These are phyloP conservation scores for Phytophthora constricta DNA, from an alignment of 352 stramenopile species.

Conservation along the genomic window DNA sequence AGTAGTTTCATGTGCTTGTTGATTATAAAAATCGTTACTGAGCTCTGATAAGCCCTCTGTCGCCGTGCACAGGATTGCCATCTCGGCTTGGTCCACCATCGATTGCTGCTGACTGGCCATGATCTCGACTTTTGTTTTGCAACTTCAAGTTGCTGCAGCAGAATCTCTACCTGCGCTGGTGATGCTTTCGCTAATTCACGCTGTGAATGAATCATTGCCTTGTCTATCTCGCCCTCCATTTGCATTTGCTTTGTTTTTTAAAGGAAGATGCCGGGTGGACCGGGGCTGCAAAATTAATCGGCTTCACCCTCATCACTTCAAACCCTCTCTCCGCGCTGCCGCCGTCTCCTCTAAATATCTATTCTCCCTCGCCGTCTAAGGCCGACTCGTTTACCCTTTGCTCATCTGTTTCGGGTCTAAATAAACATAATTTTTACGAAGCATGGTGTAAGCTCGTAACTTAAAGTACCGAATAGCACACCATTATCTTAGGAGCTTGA, in stretches of 20 bases:
- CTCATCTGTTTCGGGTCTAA: no score
- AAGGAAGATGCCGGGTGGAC: background rate
- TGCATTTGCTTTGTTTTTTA: constrained; percentile 3
- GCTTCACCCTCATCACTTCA: no score
- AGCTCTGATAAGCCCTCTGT: constrained; percentile 4
- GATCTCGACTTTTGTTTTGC: background rate
- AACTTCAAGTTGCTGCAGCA: constrained; percentile 12
- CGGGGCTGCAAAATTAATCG: no score
- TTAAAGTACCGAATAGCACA: no score
- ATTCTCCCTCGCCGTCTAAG: no score
- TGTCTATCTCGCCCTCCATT: background rate
- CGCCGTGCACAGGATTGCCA: constrained; percentile 1
- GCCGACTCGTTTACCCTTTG: no score
- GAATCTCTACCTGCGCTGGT: background rate
- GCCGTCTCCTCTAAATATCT: no score
- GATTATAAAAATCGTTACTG: constrained; percentile 7
- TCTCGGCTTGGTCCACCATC: background rate
- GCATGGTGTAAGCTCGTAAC: no score
- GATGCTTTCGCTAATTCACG: background rate
- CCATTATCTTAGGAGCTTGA: no score
- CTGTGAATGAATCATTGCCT: background rate
- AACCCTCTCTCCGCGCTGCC: no score
- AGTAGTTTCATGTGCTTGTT: constrained; percentile 9
- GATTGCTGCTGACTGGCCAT: background rate
- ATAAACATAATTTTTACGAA: no score